These are phyloP conservation scores for Emmonsia crescens DNA, from an alignment of 2,329 filamentous ascomycete species.

Conservation along the genomic window DNA sequence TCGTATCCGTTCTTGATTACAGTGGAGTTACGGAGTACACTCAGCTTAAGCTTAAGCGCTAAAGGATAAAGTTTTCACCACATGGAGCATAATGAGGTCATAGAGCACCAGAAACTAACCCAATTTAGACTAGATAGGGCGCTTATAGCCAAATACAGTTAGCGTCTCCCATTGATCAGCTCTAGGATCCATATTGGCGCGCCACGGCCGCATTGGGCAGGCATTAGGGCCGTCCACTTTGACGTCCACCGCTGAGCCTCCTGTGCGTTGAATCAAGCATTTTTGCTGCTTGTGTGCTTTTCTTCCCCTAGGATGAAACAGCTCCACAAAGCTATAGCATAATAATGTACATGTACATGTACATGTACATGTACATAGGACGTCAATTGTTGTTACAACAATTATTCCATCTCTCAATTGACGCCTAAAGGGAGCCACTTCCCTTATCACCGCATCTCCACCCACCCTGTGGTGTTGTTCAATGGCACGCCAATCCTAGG, in stretches of 20 bases:
- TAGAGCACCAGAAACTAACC: not conserved
- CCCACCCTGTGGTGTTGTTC: not conserved
- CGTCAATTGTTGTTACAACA: not conserved
- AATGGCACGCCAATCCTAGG: not conserved
- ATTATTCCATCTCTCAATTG: not conserved
- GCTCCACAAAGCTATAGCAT: not conserved
- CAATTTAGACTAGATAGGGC: too few species aligned
- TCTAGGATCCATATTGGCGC: not conserved
- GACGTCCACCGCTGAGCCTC: not conserved
- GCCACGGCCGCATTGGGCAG: not conserved
- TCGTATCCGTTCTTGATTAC: not conserved
- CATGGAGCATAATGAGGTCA: not conserved
- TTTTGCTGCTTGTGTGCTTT: not conserved
- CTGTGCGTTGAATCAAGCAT: not conserved
- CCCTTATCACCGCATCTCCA: not conserved
- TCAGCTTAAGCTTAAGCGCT: not conserved
- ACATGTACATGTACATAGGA: too few species aligned
- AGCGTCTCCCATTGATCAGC: not conserved
- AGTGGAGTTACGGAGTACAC: not conserved
- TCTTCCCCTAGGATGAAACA: not conserved
- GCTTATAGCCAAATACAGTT: not conserved
- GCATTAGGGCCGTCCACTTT: not conserved
- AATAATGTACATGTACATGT: too few species aligned
- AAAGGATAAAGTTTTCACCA: not conserved
- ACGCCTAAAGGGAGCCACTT: not conserved